Base-by-base conservation (phyloP, 208 protist species). In the Trypanosoma cruzi region DNA sequence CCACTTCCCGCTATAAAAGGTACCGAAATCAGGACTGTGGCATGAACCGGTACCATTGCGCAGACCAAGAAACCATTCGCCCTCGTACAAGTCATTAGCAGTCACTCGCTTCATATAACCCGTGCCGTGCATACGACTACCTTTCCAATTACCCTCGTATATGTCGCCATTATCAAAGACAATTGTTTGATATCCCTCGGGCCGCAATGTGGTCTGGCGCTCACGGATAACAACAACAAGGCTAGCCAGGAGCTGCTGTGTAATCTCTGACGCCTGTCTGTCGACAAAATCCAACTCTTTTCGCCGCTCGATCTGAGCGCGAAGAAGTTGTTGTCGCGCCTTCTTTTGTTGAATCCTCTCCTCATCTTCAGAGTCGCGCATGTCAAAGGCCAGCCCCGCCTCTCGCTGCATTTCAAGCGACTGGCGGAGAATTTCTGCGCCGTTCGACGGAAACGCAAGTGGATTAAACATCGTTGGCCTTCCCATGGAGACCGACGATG, bases 61-160 rank as follows among this genome's bases (percentile, higher is more conserved):
- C 63, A 91, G 74, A 0, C 90, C 90, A 10, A 83, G 63, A 63
- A 92, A 88, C 92, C 94, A 98, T 62, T 92, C 77, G 44, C 94
- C 94, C 60, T 96, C 92, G 72, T 97, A 97, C 16, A 94, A 32
- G 58, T 92, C 86, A 62, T 85, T 84, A 16, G 77, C 56, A 32
- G 58, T 77, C 24, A 71, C 50, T 13, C 88, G 83, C 1, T 78
- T 77, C 64, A 93, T 54, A 40, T 62, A 78, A 24, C 95, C 95
- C 18, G 79, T 88, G 50, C 94, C 94, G 80, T 97, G 88, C 75
- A 92, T 82, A 37, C 72, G 70, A 72, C 81, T 82, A 68, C 92
- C 89, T 64, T 94, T 93, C 92, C 94, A 98, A 61, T 88, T 68
- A 8, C 94, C 94, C 67, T 95, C 88, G 81, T 98, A 98, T 31